Base-by-base conservation (phyloP, 768 basidiomycete genomes). In the Tubosaeta sp. region DNA sequence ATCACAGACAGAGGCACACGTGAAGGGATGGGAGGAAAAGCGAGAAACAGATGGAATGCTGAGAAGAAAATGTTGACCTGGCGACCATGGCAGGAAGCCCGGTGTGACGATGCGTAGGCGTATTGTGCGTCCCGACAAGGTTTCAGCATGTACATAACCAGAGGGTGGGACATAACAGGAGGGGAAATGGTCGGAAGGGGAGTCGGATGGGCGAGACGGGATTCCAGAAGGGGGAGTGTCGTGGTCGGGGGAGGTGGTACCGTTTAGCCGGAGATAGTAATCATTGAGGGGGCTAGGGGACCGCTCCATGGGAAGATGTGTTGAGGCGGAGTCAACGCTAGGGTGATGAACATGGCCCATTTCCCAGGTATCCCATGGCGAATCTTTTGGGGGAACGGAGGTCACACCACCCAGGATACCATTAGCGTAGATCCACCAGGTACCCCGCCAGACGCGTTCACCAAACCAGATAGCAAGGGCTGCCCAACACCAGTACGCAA, bases 1-100 rank as follows among this genome's bases (percentile, higher is more conserved):
- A 50, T 85, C 82, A 57, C 78, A 82, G 27, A 83, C 71, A 32
- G 81, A 81, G 22, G 80, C 81, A 54, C 79, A 80, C 0, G 89
- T 89, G 67, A 89, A 91, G 3, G 88, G 88, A 60, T 91, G 88
- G 4, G 79, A 76, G 25, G 80, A 77, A 60, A 84, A 73, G 32
- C 69, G 72, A 4, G 83, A 83, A 26, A 91, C 71, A 29, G 76
- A 76, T 0, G 89, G 88, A 17, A 89, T 74, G 47, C 74, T 79
- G 54, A 91, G 73, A 22, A 86, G 74, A 59, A 90, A 82, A 65
- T 88, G 85, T 65, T 91, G 89, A n/a, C 88, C 89, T 3, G 88
- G 82, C 1, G 81, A 76, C 88, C 88, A 91, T 0, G 74, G 65
- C 45, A 86, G 64, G 46, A 75, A 76, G 2, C 77, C 75, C 0